Percentiles rank a stretch among this genome's conserved stretches.
These are phyloP conservation scores for Candida namnaoensis DNA, from an alignment of 805 yeast genomes.

Conservation along the genomic window DNA sequence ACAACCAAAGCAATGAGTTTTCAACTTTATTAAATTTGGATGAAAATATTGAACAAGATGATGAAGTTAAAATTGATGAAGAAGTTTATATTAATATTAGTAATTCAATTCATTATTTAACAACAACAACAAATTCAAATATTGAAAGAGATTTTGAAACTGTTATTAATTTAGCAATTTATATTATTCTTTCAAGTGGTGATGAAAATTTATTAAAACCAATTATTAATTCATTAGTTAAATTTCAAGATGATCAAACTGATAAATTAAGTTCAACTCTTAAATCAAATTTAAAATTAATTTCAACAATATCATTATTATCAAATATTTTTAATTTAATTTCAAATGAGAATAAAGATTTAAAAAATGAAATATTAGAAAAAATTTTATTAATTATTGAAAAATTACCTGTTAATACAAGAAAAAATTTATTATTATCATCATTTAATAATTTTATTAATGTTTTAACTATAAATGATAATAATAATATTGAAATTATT, in stretches of 20 bases:
- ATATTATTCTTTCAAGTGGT: conserved; percentile 9
- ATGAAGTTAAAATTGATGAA: conserved; percentile 9
- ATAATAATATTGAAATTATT: background rate
- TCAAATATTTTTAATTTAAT: conserved; percentile 14
- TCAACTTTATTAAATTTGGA: conserved; percentile 1
- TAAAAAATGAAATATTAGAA: conserved; percentile 11
- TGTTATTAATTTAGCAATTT: conserved; percentile 14
- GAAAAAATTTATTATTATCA: background rate
- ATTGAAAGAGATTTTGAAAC: conserved; percentile 19
- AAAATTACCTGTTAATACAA: conserved; percentile 1
- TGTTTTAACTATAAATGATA: background rate
- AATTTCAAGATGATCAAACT: background rate
- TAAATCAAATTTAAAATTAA: conserved; percentile 4
- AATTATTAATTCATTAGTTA: conserved; percentile 2
- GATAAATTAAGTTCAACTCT: conserved; percentile 3
- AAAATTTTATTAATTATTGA: conserved; percentile 4
- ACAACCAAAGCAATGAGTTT: conserved; percentile 6
- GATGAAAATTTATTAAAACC: background rate
- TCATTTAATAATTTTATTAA: background rate
- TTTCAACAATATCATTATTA: conserved; percentile 10
- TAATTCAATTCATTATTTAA: conserved; percentile 5
- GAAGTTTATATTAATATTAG: conserved; percentile 12
- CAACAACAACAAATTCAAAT: background rate
- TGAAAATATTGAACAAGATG: conserved; percentile 10
- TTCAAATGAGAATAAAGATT: conserved; percentile 3